phyloP scores from a whole-genome alignment of 306 rosid genomes.

The Hippophae tibetana region DNA sequence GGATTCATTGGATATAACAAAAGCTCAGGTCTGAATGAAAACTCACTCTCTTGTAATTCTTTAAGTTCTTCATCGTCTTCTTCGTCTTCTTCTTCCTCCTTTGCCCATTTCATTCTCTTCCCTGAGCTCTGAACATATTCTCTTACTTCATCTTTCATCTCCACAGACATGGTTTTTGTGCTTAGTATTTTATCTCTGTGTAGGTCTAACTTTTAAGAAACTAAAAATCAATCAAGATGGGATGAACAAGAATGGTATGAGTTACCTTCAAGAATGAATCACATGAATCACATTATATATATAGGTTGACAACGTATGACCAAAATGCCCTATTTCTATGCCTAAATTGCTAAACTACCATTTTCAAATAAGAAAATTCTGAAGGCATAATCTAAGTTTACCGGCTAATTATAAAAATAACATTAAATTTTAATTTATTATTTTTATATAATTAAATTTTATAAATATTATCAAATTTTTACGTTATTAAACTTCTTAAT shows the following conservation, averaged over 20 bases:
- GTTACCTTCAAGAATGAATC: not conserved
- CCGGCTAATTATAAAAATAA: not conserved
- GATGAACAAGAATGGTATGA: not conserved
- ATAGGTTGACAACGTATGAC: not conserved
- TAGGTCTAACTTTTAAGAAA: not conserved
- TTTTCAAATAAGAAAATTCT: too few relatives aligned
- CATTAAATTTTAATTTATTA: too few relatives aligned
- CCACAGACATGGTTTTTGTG: conserved; percentile 40
- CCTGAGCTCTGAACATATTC: conserved; percentile 38
- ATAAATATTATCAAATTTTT: too few relatives aligned
- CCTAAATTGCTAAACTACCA: conserved; percentile 9
- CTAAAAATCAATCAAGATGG: not conserved
- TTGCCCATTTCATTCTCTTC: conserved; percentile 61
- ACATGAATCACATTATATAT: not conserved
- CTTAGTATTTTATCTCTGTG: not conserved
- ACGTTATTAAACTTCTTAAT: too few relatives aligned
- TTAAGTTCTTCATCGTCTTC: conserved; percentile 7
- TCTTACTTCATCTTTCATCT: conserved; percentile 31
- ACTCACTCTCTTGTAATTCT: conserved; percentile 33
- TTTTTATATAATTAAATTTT: too few relatives aligned
- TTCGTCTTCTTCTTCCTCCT: conserved; percentile 14
- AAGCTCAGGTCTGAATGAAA: conserved; percentile 38
- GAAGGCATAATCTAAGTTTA: not conserved
- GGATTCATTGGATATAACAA: conserved; percentile 58
- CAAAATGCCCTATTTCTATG: not conserved